Evolutionary conservation across 495 filamentous ascomycete genomes (phyloP), one percentile per base, ranked within the genome.

Genomic region (Gamarada debralockiae): DNA sequence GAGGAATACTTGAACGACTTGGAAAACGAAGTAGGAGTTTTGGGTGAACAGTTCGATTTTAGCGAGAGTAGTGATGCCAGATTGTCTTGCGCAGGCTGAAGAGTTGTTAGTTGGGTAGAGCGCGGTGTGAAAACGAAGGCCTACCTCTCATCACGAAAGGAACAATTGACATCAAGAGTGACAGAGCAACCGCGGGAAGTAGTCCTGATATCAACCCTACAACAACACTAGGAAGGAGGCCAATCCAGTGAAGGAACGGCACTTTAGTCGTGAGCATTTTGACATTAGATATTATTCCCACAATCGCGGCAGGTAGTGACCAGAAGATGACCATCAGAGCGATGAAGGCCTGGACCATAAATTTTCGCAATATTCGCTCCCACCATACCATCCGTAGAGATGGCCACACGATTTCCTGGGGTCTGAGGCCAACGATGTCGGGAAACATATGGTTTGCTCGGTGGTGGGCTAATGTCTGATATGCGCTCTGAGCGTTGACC

Each of bases 1-100:
- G 48, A 98, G 72, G 74, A 97, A 98, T 8, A 96, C 88, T 68
- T 98, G 92, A 25, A 98, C 77, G 39, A 98, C 84, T 67, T 96
- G 90, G 79, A 97, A 98, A 15, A 77, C 77, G 63, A 97, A 98
- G 74, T 95, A 98, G 45, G 77, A 85, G 63, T 92, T 95, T 63
- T 98, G 93, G 0, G 84, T 84, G 33, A 84, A 86, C 34, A 96
- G 74, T 69, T 98, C 93, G 27, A 97, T 79, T 13, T 78, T 76
- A 6, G 90, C 84, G 7, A 79, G 60, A 13, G 87, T 91, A 9
- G 90, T 85, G 39, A 81, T 85, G 38, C 93, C 93, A 25, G 85
- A 78, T 47, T 91, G 67, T 62, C 81, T 89, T n/a, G 92, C 83
- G 80, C 82, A 71, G 73, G 80, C 59, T 61, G 29, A n/a, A 3